These are phyloP conservation scores for Willaertia magna DNA, from an alignment of 208 protist species.

Conservation along the genomic window DNA sequence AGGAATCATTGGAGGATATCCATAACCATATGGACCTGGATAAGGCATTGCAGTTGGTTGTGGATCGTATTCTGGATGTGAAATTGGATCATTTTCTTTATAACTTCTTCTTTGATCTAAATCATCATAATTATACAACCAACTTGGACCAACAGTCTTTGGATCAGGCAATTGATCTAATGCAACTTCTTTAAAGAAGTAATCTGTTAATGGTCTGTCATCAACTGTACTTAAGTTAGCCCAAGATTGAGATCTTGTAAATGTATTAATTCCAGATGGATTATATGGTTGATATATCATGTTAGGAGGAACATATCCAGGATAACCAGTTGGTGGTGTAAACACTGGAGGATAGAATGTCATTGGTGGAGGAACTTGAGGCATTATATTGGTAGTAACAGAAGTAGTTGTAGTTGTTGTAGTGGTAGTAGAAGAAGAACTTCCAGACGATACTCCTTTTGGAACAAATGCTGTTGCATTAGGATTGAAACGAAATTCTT, in stretches of 20 bases:
- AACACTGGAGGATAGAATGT: no score
- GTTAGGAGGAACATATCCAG: not conserved
- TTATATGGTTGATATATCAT: not conserved
- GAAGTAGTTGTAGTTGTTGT: not conserved
- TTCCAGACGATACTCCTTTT: not conserved
- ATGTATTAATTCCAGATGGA: not conserved
- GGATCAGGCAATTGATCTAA: not conserved
- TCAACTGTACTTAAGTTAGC: not conserved
- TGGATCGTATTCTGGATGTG: not conserved
- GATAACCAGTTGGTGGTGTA: no score
- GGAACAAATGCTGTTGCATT: not conserved
- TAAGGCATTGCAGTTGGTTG: no score
- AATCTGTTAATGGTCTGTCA: not conserved
- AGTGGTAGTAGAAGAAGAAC: not conserved
- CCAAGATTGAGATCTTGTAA: not conserved
- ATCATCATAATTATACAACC: not conserved
- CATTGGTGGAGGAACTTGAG: not conserved
- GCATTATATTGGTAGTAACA: not conserved
- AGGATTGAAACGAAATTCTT: not conserved
- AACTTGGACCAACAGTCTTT: not conserved
- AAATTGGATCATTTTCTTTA: not conserved
- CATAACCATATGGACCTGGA: not conserved
- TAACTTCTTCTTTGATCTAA: not conserved
- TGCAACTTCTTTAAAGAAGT: not conserved
- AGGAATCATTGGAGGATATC: no score